Percentiles rank a stretch among this genome's conserved stretches.
phyloP scores from a whole-genome alignment of 768 basidiomycete genomes.

The Hygrophorus russula region DNA sequence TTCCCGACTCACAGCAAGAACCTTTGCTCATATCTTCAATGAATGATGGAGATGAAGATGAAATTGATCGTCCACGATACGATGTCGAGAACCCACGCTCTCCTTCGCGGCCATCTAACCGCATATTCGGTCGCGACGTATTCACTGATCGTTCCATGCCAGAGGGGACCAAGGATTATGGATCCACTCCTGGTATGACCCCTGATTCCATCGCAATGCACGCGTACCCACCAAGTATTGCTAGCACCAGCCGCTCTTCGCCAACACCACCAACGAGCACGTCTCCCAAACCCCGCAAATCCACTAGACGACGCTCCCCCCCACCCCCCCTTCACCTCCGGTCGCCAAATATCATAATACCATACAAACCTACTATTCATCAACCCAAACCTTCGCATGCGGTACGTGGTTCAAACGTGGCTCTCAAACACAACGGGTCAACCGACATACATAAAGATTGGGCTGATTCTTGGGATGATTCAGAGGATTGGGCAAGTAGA shows the following conservation, averaged over 20 bases:
- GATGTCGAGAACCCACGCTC: slow-evolving; percentile 38
- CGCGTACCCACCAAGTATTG: slow-evolving; percentile 52
- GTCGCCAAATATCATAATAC: slow-evolving; percentile 14
- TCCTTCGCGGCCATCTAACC: slow-evolving; percentile 19
- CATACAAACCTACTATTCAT: slow-evolving; percentile 23
- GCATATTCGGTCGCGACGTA: slow-evolving; percentile 13
- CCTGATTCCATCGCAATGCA: slow-evolving; percentile 28
- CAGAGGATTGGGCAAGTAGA: slow-evolving; percentile 41
- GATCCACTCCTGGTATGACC: slow-evolving; percentile 17
- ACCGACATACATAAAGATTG: slow-evolving; percentile 19
- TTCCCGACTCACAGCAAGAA: slow-evolving; percentile 33
- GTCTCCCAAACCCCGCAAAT: slow-evolving; percentile 19
- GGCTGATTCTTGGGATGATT: slow-evolving; percentile 43
- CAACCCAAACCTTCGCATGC: slow-evolving; percentile 18
- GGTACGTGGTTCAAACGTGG: neutral
- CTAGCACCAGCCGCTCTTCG: slow-evolving; percentile 26
- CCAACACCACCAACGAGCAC: slow-evolving; percentile 14
- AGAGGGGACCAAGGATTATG: slow-evolving; percentile 30
- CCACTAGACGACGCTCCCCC: slow-evolving; percentile 25
- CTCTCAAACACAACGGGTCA: slow-evolving; percentile 4
- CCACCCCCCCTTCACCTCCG: slow-evolving; percentile 25
- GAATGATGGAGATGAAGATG: slow-evolving; percentile 45
- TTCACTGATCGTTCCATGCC: slow-evolving; percentile 17
- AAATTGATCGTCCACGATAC: slow-evolving; percentile 13
- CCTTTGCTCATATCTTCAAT: slow-evolving; percentile 47